Evolutionary conservation across 1,284 basidiomycete genomes (phyloP), one percentile per base, ranked within the genome.

Genomic region (Puccinia hordei): DNA sequence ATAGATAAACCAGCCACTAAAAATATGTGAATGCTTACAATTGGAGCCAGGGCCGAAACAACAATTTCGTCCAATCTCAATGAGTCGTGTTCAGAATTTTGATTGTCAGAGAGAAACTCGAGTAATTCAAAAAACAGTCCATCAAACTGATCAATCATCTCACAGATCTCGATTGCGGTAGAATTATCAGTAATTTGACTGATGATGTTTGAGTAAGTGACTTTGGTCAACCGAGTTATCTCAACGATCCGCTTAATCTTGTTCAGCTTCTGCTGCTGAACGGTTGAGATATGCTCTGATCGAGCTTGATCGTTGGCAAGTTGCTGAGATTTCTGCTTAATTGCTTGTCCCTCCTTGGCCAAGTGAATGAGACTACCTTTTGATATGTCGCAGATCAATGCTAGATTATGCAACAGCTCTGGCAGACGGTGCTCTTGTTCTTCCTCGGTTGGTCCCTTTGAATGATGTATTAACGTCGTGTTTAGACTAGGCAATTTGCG

Each of bases 351-450:
- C 87, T 99, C 95, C 30, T 91, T 89, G 0, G 94, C 94, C 24
- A 99, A 89, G 17, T 92, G 92, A 71, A 93, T 91, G 0, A 99
- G 89, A 80, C 95, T 92, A 35, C 89, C 90, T 82, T 92, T 92
- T 82, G 93, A 91, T 0, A 90, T 88, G 66, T 95, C 92, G 2
- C 90, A 89, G 63, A 99, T 93, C 61, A 98, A 89, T 8, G 91
- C 90, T 35, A 99, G 87, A 85, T 99, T 99, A 85, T 99, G 95
- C 49, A 95, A 90, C 24, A 99, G 90, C 88, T 99, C 97, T 0
- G 96, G 95, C 82, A 99, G 90, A 65, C 69, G 68, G n/a, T 73
- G 78, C 33, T 73, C 69, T 30, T 72, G 59, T 53, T 44, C 68
- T 33, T 80, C 78, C 61, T 65, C 38, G 8, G 78, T 80, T 15